Evolutionary conservation across 495 filamentous ascomycete species (phyloP).

Genomic region (Aspergillus homomorphus): DNA sequence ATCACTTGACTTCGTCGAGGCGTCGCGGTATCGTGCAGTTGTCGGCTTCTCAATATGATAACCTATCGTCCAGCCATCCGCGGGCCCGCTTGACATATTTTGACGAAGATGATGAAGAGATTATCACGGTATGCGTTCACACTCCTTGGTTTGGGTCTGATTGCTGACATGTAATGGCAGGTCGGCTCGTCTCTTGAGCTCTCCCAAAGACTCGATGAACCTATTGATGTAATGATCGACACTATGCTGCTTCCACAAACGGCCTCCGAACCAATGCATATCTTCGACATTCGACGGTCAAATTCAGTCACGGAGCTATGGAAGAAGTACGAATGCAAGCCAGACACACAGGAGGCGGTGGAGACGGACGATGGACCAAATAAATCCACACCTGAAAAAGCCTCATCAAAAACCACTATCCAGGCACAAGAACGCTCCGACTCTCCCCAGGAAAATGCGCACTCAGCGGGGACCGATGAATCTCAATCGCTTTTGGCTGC

Average conservation of each 20-base stretch:
- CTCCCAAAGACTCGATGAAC: slow-evolving; percentile 49
- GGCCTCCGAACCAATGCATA: slow-evolving; percentile 36
- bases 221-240: slow-evolving; percentile 17
- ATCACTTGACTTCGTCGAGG: slow-evolving; percentile 2
- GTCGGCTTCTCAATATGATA: slow-evolving; percentile 47
- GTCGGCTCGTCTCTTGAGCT: slow-evolving; percentile 52
- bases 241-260: slow-evolving; percentile 10
- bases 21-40: slow-evolving; percentile 36
- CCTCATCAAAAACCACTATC: neutral
- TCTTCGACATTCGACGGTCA: slow-evolving; percentile 48
- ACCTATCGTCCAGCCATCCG: slow-evolving; percentile 46
- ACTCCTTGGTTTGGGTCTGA: neutral
- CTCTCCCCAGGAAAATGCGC: neutral
- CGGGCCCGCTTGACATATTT: slow-evolving; percentile 49
- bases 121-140: slow-evolving; percentile 46
- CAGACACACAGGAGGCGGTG: neutral
- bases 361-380: slow-evolving; percentile 5
- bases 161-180: slow-evolving; percentile 27
- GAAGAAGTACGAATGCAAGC: slow-evolving; percentile 31
- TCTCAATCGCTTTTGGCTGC: slow-evolving; percentile 43
- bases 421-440: slow-evolving; percentile 2
- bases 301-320: slow-evolving; percentile 44
- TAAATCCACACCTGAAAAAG: slow-evolving; percentile 1
- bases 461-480: slow-evolving; percentile 11
- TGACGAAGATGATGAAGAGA: slow-evolving; percentile 54